phyloP scores from a whole-genome alignment of 495 filamentous ascomycete species.

The Recurvomyces mirabilis region DNA sequence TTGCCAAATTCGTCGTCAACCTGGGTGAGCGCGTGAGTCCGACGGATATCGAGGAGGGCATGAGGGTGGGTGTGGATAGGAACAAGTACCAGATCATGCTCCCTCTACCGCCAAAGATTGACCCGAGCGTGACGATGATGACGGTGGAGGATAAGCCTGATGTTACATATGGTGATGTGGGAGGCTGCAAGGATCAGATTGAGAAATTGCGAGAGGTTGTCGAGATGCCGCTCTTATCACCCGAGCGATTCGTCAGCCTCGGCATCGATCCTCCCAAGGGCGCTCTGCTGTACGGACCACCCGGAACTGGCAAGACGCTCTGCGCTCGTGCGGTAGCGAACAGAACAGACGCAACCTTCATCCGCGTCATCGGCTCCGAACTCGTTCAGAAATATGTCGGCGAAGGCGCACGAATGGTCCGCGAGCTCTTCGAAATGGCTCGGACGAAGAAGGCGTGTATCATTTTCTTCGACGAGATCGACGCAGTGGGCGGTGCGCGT shows the following conservation, averaged over 20 bases:
- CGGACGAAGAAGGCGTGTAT: constrained; percentile 99
- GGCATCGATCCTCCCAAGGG: constrained; percentile 98
- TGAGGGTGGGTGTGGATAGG: constrained; percentile 93
- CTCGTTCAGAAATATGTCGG: constrained; percentile 98
- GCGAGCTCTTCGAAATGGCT: constrained; percentile 98
- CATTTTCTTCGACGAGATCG: constrained; percentile 99
- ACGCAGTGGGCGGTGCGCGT: constrained; percentile 93
- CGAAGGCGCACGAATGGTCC: constrained; percentile 94
- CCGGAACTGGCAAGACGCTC: constrained; percentile 95
- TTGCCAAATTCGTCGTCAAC: constrained; percentile 98
- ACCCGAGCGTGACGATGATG: constrained; percentile 99
- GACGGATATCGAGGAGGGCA: constrained; percentile 98
- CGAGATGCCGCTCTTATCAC: constrained; percentile 92
- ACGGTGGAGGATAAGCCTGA: constrained; percentile 99
- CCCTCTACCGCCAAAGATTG: constrained; percentile 96
- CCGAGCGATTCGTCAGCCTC: constrained; percentile 91
- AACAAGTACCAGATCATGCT: constrained; percentile 99
- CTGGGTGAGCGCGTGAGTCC: constrained; percentile 93
- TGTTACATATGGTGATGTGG: constrained; percentile 97
- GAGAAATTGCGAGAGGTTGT: constrained; percentile 98
- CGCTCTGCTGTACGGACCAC: constrained; percentile 90
- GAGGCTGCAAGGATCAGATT: constrained; percentile 98
- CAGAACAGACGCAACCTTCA: constrained; percentile 95
- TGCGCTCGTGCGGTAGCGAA: constrained; percentile 96
- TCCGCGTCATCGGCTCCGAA: constrained; percentile 93